These are phyloP conservation scores for Ailanthus altissimus DNA, from an alignment of 345 rosid genomes.

Conservation along the genomic window DNA sequence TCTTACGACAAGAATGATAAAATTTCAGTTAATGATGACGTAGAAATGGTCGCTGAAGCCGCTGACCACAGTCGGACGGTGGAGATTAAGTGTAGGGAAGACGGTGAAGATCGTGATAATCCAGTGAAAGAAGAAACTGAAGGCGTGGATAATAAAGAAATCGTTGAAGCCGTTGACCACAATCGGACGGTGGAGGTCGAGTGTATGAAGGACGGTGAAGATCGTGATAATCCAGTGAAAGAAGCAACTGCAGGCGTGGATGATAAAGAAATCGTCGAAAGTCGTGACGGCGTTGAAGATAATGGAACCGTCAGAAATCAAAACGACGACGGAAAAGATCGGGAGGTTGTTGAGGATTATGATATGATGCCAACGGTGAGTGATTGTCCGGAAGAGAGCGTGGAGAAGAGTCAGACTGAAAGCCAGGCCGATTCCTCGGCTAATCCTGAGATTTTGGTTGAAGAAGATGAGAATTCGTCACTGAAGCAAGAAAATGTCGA, in stretches of 20 bases:
- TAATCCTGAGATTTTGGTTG: slow-evolving; percentile 9
- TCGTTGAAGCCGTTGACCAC: background rate
- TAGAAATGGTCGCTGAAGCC: background rate
- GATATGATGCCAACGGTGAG: background rate
- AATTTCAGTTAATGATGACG: background rate
- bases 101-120: background rate
- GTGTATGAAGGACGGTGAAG: background rate
- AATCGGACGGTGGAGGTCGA: slow-evolving; percentile 10
- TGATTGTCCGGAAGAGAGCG: slow-evolving; percentile 5
- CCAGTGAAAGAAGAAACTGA: background rate
- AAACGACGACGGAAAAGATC: background rate
- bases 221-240: background rate
- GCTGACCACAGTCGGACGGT: slow-evolving; percentile 12
- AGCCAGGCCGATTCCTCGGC: slow-evolving; percentile 28
- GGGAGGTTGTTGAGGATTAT: background rate
- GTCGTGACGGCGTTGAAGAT: background rate
- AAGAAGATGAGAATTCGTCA: slow-evolving; percentile 6
- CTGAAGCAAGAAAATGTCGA: background rate
- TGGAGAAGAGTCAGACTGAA: slow-evolving; percentile 11
- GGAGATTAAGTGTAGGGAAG: background rate
- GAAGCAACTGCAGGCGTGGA: background rate
- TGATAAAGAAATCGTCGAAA: background rate
- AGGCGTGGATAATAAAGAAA: too few relatives aligned
- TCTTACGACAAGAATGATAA: background rate
- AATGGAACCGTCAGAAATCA: background rate